Conservation (phyloP, 345 rosid genomes). For the Noccaea bulbosa region DNA sequence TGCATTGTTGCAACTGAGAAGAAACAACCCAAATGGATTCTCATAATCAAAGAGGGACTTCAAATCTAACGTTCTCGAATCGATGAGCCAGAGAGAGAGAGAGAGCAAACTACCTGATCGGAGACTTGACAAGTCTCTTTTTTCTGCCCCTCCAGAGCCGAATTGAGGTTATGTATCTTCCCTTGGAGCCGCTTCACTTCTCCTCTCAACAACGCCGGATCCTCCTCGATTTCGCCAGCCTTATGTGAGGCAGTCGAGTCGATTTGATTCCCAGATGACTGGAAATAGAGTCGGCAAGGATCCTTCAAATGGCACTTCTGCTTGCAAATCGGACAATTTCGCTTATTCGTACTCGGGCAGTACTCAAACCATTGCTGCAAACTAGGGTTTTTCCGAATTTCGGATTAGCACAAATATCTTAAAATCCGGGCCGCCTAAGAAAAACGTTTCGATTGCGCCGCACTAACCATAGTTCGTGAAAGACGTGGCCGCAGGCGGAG, state of each 20-base stretch:
- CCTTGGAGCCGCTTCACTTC: constrained; percentile 66
- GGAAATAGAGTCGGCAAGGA: constrained; percentile 77
- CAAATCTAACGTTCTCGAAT: neutral
- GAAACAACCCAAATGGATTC: constrained; percentile 19
- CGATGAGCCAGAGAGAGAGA: no score
- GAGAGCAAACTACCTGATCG: constrained; percentile 55
- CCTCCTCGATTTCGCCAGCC: constrained; percentile 47
- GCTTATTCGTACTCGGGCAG: constrained; percentile 62
- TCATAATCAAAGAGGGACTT: no score
- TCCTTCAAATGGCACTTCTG: constrained; percentile 58
- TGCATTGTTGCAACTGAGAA: constrained; percentile 59
- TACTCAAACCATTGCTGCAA: constrained; percentile 99
- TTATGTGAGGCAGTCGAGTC: constrained; percentile 47
- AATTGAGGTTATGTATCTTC: constrained; percentile 57
- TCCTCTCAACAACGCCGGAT: constrained; percentile 56
- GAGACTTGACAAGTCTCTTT: constrained; percentile 58
- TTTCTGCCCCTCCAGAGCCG: constrained; percentile 52
- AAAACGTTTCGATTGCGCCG: neutral
- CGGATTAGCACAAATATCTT: neutral
- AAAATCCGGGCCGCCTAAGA: neutral
- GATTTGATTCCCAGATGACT: constrained; percentile 65
- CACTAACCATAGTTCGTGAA: constrained; percentile 87
- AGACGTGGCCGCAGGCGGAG: constrained; percentile 91
- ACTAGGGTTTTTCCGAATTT: constrained; percentile 47
- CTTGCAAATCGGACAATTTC: constrained; percentile 89